phyloP scores from a whole-genome alignment of 2,329 filamentous ascomycete genomes.

The Xylaria digitata region DNA sequence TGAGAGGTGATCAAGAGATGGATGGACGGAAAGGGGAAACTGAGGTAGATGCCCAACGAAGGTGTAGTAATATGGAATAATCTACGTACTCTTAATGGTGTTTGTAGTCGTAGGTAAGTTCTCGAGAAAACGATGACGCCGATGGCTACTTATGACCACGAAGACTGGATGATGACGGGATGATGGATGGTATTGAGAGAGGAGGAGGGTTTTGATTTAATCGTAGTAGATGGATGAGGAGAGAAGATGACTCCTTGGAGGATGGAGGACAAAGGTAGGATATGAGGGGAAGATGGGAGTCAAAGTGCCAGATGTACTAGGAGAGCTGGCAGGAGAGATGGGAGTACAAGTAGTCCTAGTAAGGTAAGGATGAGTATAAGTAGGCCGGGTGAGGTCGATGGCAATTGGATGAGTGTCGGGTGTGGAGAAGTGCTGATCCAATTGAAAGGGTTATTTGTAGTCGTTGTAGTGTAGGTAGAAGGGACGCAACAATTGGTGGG shows the following conservation, averaged over 20 bases:
- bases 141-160: slow-evolving; percentile 13
- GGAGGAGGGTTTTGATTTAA: slow-evolving; percentile 3
- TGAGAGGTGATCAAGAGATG: neutral
- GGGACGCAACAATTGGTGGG: slow-evolving; percentile 19
- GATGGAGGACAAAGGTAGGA: slow-evolving; percentile 35
- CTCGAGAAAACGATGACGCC: slow-evolving; percentile 3
- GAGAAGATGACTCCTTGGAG: slow-evolving; percentile 26
- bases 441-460: slow-evolving; percentile 15
- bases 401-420: slow-evolving; percentile 32
- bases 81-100: slow-evolving; percentile 29
- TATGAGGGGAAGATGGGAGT: slow-evolving; percentile 38
- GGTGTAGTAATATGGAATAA: neutral
- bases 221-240: slow-evolving; percentile 19
- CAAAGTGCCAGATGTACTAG: slow-evolving; percentile 25
- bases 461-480: slow-evolving; percentile 15
- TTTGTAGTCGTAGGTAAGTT: slow-evolving; percentile 7
- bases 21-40: slow-evolving; percentile 5
- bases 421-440: slow-evolving; percentile 34
- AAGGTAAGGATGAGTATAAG: slow-evolving; percentile 20
- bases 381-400: slow-evolving; percentile 29
- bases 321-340: slow-evolving; percentile 6
- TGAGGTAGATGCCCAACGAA: neutral
- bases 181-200: slow-evolving; percentile 14
- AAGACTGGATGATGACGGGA: neutral
- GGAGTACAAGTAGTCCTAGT: slow-evolving; percentile 14